Evolutionary conservation across 768 basidiomycete genomes (phyloP).

Genomic region (Mycena amicta): DNA sequence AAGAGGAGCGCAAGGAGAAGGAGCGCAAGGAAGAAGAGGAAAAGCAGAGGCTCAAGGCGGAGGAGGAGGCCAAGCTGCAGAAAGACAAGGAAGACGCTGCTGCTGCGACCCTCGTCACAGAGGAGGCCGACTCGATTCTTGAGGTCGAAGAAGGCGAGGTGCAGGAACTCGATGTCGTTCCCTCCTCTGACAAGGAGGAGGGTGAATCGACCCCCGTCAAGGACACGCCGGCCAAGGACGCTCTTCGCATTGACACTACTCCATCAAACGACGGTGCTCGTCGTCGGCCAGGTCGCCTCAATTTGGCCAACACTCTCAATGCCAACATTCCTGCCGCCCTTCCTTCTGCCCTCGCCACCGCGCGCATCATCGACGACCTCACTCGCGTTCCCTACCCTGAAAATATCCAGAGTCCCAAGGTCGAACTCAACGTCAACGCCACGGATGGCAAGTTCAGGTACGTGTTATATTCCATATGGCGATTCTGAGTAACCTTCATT

Average conservation of each 20-base stretch:
- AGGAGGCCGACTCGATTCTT: conserved; percentile 25
- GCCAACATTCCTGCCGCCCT: conserved; percentile 45
- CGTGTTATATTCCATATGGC: background rate
- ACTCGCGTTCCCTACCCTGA: conserved; percentile 78
- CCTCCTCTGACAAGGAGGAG: conserved; percentile 46
- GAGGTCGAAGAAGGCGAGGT: conserved; percentile 46
- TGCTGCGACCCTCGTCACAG: too few relatives aligned
- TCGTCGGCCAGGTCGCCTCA: conserved; percentile 72
- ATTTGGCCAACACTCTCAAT: conserved; percentile 59
- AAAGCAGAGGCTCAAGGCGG: conserved; percentile 18
- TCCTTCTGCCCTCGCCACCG: conserved; percentile 62
- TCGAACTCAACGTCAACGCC: conserved; percentile 82
- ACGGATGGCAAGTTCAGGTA: conserved; percentile 73
- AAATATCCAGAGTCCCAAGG: conserved; percentile 76
- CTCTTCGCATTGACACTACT: conserved; percentile 71
- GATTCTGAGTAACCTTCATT: background rate
- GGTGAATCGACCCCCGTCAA: conserved; percentile 34
- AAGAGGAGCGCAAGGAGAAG: conserved; percentile 30
- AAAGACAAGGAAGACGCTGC: conserved; percentile 43
- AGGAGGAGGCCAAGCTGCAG: conserved; percentile 48
- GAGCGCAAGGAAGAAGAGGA: conserved; percentile 33
- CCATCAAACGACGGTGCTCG: conserved; percentile 42
- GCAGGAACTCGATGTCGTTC: conserved; percentile 7
- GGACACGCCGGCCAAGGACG: conserved; percentile 37
- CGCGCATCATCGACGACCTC: conserved; percentile 85